Base-by-base conservation (phyloP, 345 rosid species). In the Citropsis articulata region DNA sequence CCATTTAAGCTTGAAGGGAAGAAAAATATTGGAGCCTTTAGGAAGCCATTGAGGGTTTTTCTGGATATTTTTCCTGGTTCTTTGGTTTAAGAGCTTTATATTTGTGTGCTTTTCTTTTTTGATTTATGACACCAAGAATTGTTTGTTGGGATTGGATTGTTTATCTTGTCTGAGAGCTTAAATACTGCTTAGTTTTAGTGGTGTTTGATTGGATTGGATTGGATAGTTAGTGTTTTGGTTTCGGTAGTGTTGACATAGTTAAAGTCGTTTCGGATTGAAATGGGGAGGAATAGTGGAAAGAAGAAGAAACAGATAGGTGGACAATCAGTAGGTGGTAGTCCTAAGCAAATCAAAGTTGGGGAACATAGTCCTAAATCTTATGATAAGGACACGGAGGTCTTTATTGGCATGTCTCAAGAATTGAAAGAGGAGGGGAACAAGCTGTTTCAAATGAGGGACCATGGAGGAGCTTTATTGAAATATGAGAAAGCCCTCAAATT, bases 361-460 rank as follows among this genome's bases (percentile, higher is more conserved):
- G 84, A 57, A 45, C 74, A 75, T 45, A 83, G 86, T 77, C 88
- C 83, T 9, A 81, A 69, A 75, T 80, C 79, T 21, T 65, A 71
- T 62, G 93, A 90, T 71, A 80, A 86, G 59, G 95, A 91, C 85
- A 81, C 87, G 4, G 80, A 70, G 33, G 83, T 88, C 73, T 91
- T 77, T 85, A 84, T 89, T 76, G 75, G 87, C 68, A 85, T 85
- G 91, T 86, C 97, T 57, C 97, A 87, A 75, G 91, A 87, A 33
- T 81, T 90, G 84, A 95, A 92, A 65, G 94, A 92, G 18, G 97
- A 92, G 80, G 99, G 99, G 42, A 95, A 93, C 84, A 89, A 83
- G 81, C 40, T 91, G 82, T 95, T 95, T 77, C 98, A 92, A 75
- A 90, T 81, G 88, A 87, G 97, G 82, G 95, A 92, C 76, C 87